Evolutionary conservation across 2,329 filamentous ascomycete genomes (phyloP), one percentile per base, ranked within the genome.

Genomic region (Nothopassalora personata): DNA sequence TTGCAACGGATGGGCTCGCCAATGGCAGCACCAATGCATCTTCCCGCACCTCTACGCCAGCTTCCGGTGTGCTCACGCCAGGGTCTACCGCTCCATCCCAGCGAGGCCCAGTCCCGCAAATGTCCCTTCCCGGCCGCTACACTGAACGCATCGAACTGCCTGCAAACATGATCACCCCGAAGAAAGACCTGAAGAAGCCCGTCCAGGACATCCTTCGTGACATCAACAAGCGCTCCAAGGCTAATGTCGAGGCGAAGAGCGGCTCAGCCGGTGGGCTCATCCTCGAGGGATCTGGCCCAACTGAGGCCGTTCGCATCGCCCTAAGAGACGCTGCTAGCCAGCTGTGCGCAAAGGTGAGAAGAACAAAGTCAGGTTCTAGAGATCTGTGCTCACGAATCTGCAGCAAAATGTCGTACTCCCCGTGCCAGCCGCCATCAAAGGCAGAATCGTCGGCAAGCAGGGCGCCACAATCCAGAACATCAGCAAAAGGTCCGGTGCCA

Each of bases 371-470:
- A 23, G 10, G 11, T 27, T n/a, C 4, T n/a, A 30, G 9, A 8
- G n/a, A 36, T 6, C 28, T 8, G 19, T 28, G 23, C 53, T 60
- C 31, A 48, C 47, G 28, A 36, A 34, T 4, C 46, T 54, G 27
- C 53, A 87, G 83, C 83, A 86, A 80, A 81, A 82, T 54, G 81
- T 90, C 70, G 87, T 86, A 64, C 85, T 97, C 52, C 81, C 89
- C 2, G 88, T 99, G 64, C 94, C 93, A 54, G 83, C 87, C 52
- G 93, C 91, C 43, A 85, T 91, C 23, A 86, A 91, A 62, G 85
- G 92, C 55, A 88, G 93, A 75, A 92, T 99, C 75, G 97, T 99
- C 72, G 95, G 94, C 67, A 91, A 90, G 71, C 87, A 89, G 71
- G 95, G 95, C 59, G 84, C 90, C 28, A 93, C 88, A 62, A 95